Conservation (phyloP, 148 eudicot genomes). For the Diospyros kaki region DNA sequence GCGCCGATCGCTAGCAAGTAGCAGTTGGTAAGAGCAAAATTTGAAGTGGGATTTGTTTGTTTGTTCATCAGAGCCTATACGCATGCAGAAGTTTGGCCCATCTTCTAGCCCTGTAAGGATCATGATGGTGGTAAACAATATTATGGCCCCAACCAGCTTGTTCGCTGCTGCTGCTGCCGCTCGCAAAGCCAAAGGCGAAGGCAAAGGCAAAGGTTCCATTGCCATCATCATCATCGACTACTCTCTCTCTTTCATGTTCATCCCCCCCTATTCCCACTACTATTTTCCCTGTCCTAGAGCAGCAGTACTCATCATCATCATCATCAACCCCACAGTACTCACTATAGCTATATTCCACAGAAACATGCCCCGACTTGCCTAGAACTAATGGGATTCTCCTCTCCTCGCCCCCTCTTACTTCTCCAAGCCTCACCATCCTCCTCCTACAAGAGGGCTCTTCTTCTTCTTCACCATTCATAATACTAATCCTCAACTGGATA, state of each 20-base stretch:
- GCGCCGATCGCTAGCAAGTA: too few relatives aligned
- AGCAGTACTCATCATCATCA: not conserved
- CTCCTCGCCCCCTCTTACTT: slow-evolving; percentile 70
- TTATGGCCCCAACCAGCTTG: slow-evolving; percentile 28
- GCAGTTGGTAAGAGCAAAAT: too few relatives aligned
- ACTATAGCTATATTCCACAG: slow-evolving; percentile 61
- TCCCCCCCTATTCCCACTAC: slow-evolving; percentile 32
- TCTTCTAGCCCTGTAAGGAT: slow-evolving; percentile 83
- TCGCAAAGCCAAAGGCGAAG: slow-evolving; percentile 16
- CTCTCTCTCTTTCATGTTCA: slow-evolving; percentile 23
- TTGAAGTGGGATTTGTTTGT: too few relatives aligned
- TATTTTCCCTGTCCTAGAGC: slow-evolving; percentile 57
- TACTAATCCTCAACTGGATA: slow-evolving; percentile 53
- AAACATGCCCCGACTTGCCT: slow-evolving; percentile 31
- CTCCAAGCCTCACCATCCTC: slow-evolving; percentile 66
- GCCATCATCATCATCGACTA: slow-evolving; percentile 12
- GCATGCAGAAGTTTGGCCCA: slow-evolving; percentile 90
- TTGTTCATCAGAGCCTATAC: slow-evolving; percentile 25
- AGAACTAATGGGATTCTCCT: slow-evolving; percentile 56
- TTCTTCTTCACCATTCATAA: too few relatives aligned
- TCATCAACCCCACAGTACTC: slow-evolving; percentile 42
- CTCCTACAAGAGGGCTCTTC: slow-evolving; percentile 12
- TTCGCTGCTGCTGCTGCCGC: slow-evolving; percentile 62
- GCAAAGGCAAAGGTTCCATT: slow-evolving; percentile 18
- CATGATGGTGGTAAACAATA: slow-evolving; percentile 41